Conservation (phyloP, 2,329 filamentous ascomycete species). For the Grosmannia penicillata region DNA sequence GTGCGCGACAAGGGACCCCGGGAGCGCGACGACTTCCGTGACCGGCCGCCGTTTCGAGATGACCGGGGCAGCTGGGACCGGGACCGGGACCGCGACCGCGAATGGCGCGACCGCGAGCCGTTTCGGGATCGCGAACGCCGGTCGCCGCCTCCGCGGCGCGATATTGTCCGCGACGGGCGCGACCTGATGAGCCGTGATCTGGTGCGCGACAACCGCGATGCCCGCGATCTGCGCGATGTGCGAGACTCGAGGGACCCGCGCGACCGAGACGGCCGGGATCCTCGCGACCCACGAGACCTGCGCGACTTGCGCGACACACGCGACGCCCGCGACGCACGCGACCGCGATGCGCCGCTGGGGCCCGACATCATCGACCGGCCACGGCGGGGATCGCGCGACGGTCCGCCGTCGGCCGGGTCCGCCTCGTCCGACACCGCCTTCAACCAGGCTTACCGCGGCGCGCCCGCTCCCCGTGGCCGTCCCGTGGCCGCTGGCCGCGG, state of each 20-base stretch:
- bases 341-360: constrained; percentile 42
- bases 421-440: constrained; percentile 54
- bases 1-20: constrained; percentile 39
- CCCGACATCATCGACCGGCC: constrained; percentile 49
- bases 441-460: constrained; percentile 38
- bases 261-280: constrained; percentile 51
- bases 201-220: constrained; percentile 20
- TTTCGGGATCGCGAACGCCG: constrained; percentile 47
- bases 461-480: constrained; percentile 40
- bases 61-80: too few relatives aligned
- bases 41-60: constrained; percentile 1
- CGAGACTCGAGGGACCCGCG: constrained; percentile 44
- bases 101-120: constrained; percentile 34
- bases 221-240: constrained; percentile 48
- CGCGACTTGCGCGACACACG: constrained; percentile 13
- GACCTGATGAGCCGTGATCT: constrained; percentile 35
- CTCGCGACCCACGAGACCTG: constrained; percentile 29
- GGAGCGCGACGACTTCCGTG: constrained; percentile 31
- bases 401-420: constrained; percentile 56
- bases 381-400: constrained; percentile 56
- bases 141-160: constrained; percentile 38
- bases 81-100: constrained; percentile 40
- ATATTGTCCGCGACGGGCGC: constrained; percentile 14
- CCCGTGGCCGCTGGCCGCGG: constrained; percentile 36
- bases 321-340: constrained; percentile 41